A percentile compares a stretch with the other conserved stretches of the same genome.
Evolutionary conservation across 2,329 filamentous ascomycete genomes (phyloP).

Genomic region (Pyrenochaeta sp.): DNA sequence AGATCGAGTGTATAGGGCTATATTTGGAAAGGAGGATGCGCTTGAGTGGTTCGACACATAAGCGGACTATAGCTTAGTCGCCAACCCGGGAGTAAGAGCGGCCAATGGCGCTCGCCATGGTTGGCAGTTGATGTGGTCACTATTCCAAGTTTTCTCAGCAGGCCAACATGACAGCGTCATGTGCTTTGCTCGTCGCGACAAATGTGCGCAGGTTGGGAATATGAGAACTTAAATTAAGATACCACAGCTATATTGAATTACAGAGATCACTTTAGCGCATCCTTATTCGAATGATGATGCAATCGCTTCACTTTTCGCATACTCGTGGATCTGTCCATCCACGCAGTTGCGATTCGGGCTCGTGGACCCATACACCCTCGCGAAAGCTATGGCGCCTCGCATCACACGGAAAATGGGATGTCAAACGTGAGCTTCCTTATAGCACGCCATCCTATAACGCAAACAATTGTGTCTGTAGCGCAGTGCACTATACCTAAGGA

Average conservation of each 20-base stretch:
- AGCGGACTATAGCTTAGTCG: neutral
- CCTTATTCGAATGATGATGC: neutral
- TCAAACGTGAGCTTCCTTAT: constrained; percentile 19
- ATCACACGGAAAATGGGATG: constrained; percentile 30
- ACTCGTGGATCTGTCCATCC: constrained; percentile 39
- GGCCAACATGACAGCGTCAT: too few relatives aligned
- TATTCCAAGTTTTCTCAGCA: too few relatives aligned
- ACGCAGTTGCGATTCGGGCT: constrained; percentile 36
- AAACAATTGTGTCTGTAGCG: constrained; percentile 31
- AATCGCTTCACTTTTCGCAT: constrained; percentile 35
- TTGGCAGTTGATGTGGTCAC: too few relatives aligned
- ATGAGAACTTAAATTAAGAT: too few relatives aligned
- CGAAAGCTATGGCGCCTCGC: constrained; percentile 28
- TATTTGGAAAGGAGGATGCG: constrained; percentile 41
- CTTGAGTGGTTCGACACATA: constrained; percentile 49
- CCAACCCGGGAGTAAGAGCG: neutral
- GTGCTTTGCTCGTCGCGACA: too few relatives aligned
- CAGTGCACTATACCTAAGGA: constrained; percentile 34
- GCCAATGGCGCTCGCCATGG: neutral
- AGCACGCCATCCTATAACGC: constrained; percentile 12
- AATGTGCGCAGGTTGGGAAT: too few relatives aligned
- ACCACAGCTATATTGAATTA: too few relatives aligned
- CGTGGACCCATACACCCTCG: constrained; percentile 25
- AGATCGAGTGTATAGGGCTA: constrained; percentile 41
- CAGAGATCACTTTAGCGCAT: too few relatives aligned